These are phyloP conservation scores for Camelina laxa DNA, from an alignment of 345 rosid species.

Conservation along the genomic window DNA sequence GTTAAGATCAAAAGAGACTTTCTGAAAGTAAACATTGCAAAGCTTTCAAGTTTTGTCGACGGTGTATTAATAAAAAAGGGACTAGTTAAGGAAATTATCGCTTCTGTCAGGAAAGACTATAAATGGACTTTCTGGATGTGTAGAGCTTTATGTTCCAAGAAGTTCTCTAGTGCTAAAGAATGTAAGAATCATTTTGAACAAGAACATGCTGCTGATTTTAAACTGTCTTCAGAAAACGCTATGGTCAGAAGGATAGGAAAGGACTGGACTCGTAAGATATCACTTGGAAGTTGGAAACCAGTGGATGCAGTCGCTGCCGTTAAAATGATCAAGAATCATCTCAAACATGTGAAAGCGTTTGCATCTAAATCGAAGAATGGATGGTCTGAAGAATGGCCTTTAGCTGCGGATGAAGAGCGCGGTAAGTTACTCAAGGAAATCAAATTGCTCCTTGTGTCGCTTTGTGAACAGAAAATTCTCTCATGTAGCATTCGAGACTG, in stretches of 20 bases:
- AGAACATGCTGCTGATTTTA: slow-evolving; percentile 25
- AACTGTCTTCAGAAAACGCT: neutral
- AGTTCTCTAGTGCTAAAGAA: slow-evolving; percentile 4
- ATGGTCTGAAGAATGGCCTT: slow-evolving; percentile 37
- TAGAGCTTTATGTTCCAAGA: neutral
- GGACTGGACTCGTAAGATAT: slow-evolving; percentile 18
- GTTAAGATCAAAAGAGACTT: slow-evolving; percentile 9
- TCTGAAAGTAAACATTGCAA: slow-evolving; percentile 23
- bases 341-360: neutral
- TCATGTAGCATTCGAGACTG: slow-evolving; percentile 30
- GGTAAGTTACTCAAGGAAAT: slow-evolving; percentile 28
- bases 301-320: slow-evolving; percentile 19
- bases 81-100: neutral
- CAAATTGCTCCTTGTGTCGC: slow-evolving; percentile 4
- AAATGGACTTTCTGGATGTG: slow-evolving; percentile 37
- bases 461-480: neutral
- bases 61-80: neutral
- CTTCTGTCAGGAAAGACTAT: neutral
- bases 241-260: neutral
- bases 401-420: slow-evolving; percentile 30
- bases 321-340: slow-evolving; percentile 26
- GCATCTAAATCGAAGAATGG: slow-evolving; percentile 11
- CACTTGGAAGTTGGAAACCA: slow-evolving; percentile 22
- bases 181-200: slow-evolving; percentile 34
- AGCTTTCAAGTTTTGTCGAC: slow-evolving; percentile 12